These are phyloP conservation scores for Nannochloris sp. DNA, from an alignment of 139 green algal species.

Conservation along the genomic window DNA sequence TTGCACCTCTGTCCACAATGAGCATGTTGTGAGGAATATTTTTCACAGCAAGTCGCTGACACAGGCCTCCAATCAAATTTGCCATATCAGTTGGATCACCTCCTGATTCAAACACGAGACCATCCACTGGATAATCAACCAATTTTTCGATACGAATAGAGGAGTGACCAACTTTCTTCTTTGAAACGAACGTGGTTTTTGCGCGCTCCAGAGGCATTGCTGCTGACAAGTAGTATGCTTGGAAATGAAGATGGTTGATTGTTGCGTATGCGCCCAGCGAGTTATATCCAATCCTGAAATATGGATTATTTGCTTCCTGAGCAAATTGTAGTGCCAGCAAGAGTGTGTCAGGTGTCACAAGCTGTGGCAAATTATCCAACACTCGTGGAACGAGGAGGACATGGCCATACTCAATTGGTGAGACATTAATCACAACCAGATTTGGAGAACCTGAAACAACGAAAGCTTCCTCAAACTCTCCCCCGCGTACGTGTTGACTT, in stretches of 20 bases:
- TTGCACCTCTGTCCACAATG: conserved; percentile 72
- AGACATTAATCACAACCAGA: conserved; percentile 95
- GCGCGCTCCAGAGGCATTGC: conserved; percentile 81
- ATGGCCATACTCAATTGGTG: conserved; percentile 97
- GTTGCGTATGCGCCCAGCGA: conserved; percentile 93
- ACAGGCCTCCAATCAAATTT: conserved; percentile 46
- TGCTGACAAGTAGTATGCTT: conserved; percentile 70
- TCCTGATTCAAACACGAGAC: conserved; percentile 79
- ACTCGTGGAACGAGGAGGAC: conserved; percentile 90
- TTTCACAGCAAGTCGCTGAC: conserved; percentile 49
- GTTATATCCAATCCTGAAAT: conserved; percentile 94
- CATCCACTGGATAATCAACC: conserved; percentile 74
- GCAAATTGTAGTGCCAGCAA: conserved; percentile 85
- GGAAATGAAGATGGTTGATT: conserved; percentile 99
- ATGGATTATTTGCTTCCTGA: conserved; percentile 71
- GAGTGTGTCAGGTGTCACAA: conserved; percentile 49
- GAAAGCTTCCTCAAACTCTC: conserved; percentile 9
- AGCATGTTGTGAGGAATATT: conserved; percentile 97
- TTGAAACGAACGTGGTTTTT: conserved; percentile 39
- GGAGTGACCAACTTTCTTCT: neutral
- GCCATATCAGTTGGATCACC: conserved; percentile 50
- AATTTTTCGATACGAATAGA: conserved; percentile 51
- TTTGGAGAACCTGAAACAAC: conserved; percentile 42
- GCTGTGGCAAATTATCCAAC: conserved; percentile 50
- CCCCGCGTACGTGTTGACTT: neutral